Evolutionary conservation across 129 eudicot species (phyloP).

Genomic region (Tanacetum coccineum): DNA sequence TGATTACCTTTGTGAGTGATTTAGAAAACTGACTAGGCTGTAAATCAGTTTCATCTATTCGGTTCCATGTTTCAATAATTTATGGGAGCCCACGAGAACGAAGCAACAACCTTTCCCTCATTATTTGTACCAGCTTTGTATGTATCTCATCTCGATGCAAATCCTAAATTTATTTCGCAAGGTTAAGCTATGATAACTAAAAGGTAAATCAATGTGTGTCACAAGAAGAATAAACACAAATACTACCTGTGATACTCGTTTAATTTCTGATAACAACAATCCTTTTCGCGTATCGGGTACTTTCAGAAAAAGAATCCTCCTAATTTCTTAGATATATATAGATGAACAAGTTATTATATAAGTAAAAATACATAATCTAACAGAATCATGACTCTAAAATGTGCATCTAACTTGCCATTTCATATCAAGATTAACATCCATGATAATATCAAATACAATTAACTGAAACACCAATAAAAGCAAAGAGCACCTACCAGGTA

Average conservation of each 20-base stretch:
- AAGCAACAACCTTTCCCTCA: slow-evolving; percentile 83
- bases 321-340: slow-evolving; percentile 62
- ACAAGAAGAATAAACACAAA: neutral
- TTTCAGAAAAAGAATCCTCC: slow-evolving; percentile 71
- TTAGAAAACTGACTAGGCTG: slow-evolving; percentile 91
- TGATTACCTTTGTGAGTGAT: slow-evolving; percentile 76
- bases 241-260: too few species aligned
- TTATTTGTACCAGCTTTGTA: slow-evolving; percentile 88
- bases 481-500: slow-evolving; percentile 73
- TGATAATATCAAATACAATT: too few species aligned
- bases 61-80: slow-evolving; percentile 82
- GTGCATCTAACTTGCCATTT: too few species aligned
- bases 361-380: neutral
- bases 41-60: slow-evolving; percentile 57
- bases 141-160: too few species aligned
- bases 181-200: neutral
- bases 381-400: too few species aligned
- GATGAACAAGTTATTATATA: slow-evolving; percentile 26
- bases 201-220: slow-evolving; percentile 1
- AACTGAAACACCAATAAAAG: slow-evolving; percentile 17
- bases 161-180: slow-evolving; percentile 49
- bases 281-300: too few species aligned
- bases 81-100: slow-evolving; percentile 89
- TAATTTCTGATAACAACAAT: too few species aligned
- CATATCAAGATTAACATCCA: too few species aligned